phyloP scores from a whole-genome alignment of 1,284 basidiomycete genomes.

The Malassezia arunalokei region DNA sequence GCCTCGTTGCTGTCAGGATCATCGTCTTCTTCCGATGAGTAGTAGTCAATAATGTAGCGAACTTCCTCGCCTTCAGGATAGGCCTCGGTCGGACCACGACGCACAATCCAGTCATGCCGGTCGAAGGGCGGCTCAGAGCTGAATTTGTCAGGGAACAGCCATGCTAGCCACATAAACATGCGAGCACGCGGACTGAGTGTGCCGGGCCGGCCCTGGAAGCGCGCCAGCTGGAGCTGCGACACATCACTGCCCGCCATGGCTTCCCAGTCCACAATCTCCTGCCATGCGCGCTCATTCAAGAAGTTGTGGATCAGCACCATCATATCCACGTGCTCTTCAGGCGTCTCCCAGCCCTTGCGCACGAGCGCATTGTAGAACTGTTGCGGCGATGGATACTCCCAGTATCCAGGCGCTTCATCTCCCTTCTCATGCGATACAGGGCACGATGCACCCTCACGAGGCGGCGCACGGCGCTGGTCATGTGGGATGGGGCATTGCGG shows the following conservation, averaged over 20 bases:
- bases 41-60: slow-evolving; percentile 46
- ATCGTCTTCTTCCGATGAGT: slow-evolving; percentile 21
- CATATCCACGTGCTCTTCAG: slow-evolving; percentile 85
- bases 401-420: slow-evolving; percentile 48
- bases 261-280: slow-evolving; percentile 91
- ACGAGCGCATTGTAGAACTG: slow-evolving; percentile 97
- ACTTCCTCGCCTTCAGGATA: slow-evolving; percentile 25
- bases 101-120: slow-evolving; percentile 94
- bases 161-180: slow-evolving; percentile 69
- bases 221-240: slow-evolving; percentile 56
- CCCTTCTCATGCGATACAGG: slow-evolving; percentile 41
- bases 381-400: slow-evolving; percentile 97
- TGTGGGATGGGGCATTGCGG: slow-evolving; percentile 20
- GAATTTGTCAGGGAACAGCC: slow-evolving; percentile 75
- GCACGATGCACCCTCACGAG: slow-evolving; percentile 2
- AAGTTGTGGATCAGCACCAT: slow-evolving; percentile 99
- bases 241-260: slow-evolving; percentile 29
- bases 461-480: slow-evolving; percentile 11
- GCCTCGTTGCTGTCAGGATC: slow-evolving; percentile 30
- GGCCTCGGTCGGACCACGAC: slow-evolving; percentile 50
- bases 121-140: slow-evolving; percentile 89
- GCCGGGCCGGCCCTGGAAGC: slow-evolving; percentile 80
- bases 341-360: slow-evolving; percentile 93
- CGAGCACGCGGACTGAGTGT: slow-evolving; percentile 69
- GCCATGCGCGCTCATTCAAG: slow-evolving; percentile 91